These are phyloP conservation scores for Sequoiadendron giganteum DNA, from an alignment of 75 land plant species.

Conservation along the genomic window DNA sequence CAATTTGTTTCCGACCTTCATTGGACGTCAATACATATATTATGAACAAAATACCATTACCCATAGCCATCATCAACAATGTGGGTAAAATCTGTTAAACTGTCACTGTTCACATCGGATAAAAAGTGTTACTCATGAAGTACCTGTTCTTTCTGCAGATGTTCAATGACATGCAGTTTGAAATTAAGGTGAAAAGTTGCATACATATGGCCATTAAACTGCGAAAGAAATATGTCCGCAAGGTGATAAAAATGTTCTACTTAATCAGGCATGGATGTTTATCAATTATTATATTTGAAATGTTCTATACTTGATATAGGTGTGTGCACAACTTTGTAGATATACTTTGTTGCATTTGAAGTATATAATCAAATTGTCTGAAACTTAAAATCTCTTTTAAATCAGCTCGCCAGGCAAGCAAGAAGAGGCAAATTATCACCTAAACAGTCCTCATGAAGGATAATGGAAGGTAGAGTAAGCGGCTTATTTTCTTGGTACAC, in stretches of 20 bases:
- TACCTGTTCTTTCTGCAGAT: slow-evolving; percentile 45
- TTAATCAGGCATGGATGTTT: not conserved
- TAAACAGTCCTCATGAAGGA: slow-evolving; percentile 10
- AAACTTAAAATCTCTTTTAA: slow-evolving; percentile 5
- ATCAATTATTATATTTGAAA: not conserved
- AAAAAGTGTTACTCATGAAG: not conserved
- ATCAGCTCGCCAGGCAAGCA: not conserved
- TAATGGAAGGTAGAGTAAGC: slow-evolving; percentile 1
- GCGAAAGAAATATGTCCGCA: slow-evolving; percentile 65
- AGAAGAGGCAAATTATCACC: slow-evolving; percentile 1
- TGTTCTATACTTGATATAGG: not conserved
- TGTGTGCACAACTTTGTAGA: not conserved
- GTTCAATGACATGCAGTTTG: slow-evolving; percentile 79
- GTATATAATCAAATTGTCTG: not conserved
- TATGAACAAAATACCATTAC: not conserved
- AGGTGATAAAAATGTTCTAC: slow-evolving; percentile 32
- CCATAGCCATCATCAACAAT: not conserved
- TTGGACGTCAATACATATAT: not conserved
- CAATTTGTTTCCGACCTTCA: not conserved
- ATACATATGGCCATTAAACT: slow-evolving; percentile 68
- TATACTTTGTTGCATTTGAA: not conserved
- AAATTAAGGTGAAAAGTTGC: slow-evolving; percentile 75
- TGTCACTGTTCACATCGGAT: not conserved
- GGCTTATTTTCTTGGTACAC: not conserved
- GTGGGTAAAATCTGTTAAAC: not conserved